phyloP scores from a whole-genome alignment of 2,329 filamentous ascomycete genomes.

The Colletotrichum somersetense region DNA sequence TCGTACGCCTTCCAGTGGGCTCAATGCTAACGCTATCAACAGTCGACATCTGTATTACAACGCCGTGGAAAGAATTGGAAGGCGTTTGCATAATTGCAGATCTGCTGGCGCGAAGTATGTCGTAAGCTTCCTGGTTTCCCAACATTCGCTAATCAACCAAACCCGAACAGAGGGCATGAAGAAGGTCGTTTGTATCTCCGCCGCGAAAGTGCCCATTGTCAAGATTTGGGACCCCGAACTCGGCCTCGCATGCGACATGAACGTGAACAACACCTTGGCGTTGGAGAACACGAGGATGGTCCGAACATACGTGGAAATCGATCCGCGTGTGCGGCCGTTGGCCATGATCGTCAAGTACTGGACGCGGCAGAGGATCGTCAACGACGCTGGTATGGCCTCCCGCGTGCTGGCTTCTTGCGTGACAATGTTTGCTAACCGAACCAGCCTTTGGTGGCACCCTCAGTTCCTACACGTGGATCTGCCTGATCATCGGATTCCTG shows the following conservation, averaged over 20 bases:
- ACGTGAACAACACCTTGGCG: slow-evolving; percentile 96
- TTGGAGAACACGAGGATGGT: slow-evolving; percentile 99
- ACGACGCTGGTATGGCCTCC: slow-evolving; percentile 87
- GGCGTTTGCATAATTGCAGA: slow-evolving; percentile 92
- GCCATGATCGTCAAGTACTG: slow-evolving; percentile 99
- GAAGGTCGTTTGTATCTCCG: slow-evolving; percentile 92
- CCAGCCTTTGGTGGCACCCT: slow-evolving; percentile 91
- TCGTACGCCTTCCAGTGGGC: not conserved
- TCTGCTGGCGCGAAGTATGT: slow-evolving; percentile 85
- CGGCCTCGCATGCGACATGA: slow-evolving; percentile 93
- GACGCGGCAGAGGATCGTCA: slow-evolving; percentile 92
- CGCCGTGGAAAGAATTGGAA: slow-evolving; percentile 87
- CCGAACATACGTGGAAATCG: slow-evolving; percentile 93
- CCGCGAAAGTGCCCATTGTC: slow-evolving; percentile 97
- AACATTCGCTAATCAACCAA: slow-evolving; percentile 13
- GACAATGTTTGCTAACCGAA: slow-evolving; percentile 40
- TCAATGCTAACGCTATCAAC: slow-evolving; percentile 48
- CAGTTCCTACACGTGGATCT: slow-evolving; percentile 99
- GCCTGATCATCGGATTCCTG: slow-evolving; percentile 95
- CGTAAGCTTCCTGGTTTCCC: not conserved
- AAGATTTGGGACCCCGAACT: slow-evolving; percentile 98
- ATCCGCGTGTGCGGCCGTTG: slow-evolving; percentile 88
- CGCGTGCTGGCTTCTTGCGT: not conserved
- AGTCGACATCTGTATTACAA: slow-evolving; percentile 99
- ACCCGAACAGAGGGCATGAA: slow-evolving; percentile 87